phyloP scores from a whole-genome alignment of 2,329 filamentous ascomycete species.

The Apiospora sp. region DNA sequence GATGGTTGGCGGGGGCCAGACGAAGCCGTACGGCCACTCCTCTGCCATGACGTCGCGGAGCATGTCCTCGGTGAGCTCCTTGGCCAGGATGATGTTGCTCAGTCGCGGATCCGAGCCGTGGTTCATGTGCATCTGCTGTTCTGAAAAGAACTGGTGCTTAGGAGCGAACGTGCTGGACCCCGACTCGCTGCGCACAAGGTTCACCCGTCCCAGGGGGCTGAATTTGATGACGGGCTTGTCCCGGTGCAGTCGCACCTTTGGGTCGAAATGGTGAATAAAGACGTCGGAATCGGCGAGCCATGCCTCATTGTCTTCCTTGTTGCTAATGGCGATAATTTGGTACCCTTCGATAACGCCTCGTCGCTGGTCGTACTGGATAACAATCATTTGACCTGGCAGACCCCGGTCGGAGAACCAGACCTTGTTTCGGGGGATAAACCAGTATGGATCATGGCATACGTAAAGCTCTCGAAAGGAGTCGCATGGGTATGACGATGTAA shows the following conservation, averaged over 20 bases:
- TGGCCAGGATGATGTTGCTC: constrained; percentile 74
- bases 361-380: constrained; percentile 78
- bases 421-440: constrained; percentile 83
- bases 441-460: constrained; percentile 76
- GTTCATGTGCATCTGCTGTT: constrained; percentile 62
- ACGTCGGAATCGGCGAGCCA: constrained; percentile 74
- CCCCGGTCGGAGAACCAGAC: constrained; percentile 86
- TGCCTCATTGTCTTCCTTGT: constrained; percentile 59
- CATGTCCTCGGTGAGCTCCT: constrained; percentile 51
- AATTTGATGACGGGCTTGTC: constrained; percentile 76
- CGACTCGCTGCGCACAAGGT: constrained; percentile 32
- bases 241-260: constrained; percentile 73
- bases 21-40: constrained; percentile 55
- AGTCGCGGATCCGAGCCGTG: constrained; percentile 59
- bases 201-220: constrained; percentile 41
- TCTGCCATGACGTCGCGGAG: constrained; percentile 41
- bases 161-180: constrained; percentile 27
- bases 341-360: constrained; percentile 83
- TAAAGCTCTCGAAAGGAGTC: constrained; percentile 76
- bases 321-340: constrained; percentile 72
- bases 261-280: constrained; percentile 76
- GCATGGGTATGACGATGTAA: constrained; percentile 66
- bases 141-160: constrained; percentile 52
- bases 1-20: constrained; percentile 81
- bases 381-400: constrained; percentile 76